These are phyloP conservation scores for Talaromyces pinophilus DNA, from an alignment of 2,329 filamentous ascomycete genomes.

Conservation along the genomic window DNA sequence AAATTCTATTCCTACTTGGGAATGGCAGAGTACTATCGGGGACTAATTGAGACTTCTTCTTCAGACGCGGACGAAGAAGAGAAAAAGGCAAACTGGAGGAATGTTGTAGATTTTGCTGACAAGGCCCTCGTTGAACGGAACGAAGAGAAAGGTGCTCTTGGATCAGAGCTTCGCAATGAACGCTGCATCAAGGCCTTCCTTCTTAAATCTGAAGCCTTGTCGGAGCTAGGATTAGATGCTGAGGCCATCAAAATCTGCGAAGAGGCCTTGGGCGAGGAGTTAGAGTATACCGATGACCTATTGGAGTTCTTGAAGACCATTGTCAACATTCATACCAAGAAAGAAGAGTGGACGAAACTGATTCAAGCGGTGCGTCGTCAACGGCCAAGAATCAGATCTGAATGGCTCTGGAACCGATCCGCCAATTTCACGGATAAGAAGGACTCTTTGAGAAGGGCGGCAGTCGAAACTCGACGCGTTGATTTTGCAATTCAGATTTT, in stretches of 20 bases:
- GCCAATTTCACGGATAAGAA: constrained; percentile 5
- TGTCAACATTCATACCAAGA: constrained; percentile 13
- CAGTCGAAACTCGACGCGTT: constrained; percentile 7
- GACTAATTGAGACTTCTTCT: background rate
- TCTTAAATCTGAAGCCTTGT: constrained; percentile 10
- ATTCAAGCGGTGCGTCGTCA: constrained; percentile 11
- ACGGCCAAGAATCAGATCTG: constrained; percentile 6
- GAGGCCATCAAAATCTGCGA: constrained; percentile 4
- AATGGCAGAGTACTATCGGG: background rate
- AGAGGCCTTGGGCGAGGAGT: constrained; percentile 7
- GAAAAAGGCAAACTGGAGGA: constrained; percentile 1
- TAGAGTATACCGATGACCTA: constrained; percentile 1
- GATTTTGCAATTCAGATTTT: constrained; percentile 11
- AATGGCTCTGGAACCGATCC: constrained; percentile 6
- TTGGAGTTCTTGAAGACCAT: constrained; percentile 9
- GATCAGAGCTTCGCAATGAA: constrained; percentile 12
- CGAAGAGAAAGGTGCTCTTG: constrained; percentile 13
- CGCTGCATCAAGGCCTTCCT: constrained; percentile 9
- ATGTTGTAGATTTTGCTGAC: background rate
- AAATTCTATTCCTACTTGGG: constrained; percentile 13
- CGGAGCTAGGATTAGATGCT: background rate
- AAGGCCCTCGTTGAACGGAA: constrained; percentile 11
- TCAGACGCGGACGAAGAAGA: background rate
- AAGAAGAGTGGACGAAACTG: constrained; percentile 6
- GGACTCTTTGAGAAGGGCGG: constrained; percentile 10